phyloP scores from a whole-genome alignment of 345 rosid species.

The Brassica cretica region DNA sequence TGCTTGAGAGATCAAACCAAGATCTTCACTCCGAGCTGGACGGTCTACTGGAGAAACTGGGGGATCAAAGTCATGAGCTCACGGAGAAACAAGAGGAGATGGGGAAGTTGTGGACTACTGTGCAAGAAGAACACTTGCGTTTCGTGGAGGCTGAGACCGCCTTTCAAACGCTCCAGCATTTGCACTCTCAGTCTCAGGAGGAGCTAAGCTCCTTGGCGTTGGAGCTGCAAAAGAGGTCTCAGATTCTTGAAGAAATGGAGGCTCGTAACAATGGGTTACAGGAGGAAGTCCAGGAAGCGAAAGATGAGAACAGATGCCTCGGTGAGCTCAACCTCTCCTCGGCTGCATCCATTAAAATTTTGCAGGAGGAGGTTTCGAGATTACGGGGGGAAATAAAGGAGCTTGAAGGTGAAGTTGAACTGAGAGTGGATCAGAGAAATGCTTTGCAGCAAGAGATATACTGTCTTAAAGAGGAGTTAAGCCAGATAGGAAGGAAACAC shows the following conservation, averaged over 20 bases:
- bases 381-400: slow-evolving; percentile 68
- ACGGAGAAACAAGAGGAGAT: slow-evolving; percentile 86
- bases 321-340: slow-evolving; percentile 71
- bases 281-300: slow-evolving; percentile 56
- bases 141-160: slow-evolving; percentile 97
- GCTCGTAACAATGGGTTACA: slow-evolving; percentile 53
- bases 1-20: slow-evolving; percentile 76
- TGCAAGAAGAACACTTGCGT: slow-evolving; percentile 86
- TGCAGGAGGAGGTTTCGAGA: slow-evolving; percentile 71
- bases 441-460: slow-evolving; percentile 98
- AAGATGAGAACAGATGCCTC: slow-evolving; percentile 59
- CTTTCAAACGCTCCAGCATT: slow-evolving; percentile 89
- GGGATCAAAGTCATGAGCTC: slow-evolving; percentile 67
- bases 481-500: slow-evolving; percentile 68
- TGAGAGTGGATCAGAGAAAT: slow-evolving; percentile 84
- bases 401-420: slow-evolving; percentile 92
- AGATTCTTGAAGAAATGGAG: slow-evolving; percentile 66
- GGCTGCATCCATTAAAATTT: slow-evolving; percentile 57
- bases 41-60: slow-evolving; percentile 57
- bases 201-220: slow-evolving; percentile 71
- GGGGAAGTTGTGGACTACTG: slow-evolving; percentile 79
- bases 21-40: slow-evolving; percentile 72
- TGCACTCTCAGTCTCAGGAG: slow-evolving; percentile 94
- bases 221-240: slow-evolving; percentile 65
- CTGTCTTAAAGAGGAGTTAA: slow-evolving; percentile 89